These are phyloP conservation scores for Pichia sorboxylosa DNA, from an alignment of 1,139 yeast genomes.

Conservation along the genomic window DNA sequence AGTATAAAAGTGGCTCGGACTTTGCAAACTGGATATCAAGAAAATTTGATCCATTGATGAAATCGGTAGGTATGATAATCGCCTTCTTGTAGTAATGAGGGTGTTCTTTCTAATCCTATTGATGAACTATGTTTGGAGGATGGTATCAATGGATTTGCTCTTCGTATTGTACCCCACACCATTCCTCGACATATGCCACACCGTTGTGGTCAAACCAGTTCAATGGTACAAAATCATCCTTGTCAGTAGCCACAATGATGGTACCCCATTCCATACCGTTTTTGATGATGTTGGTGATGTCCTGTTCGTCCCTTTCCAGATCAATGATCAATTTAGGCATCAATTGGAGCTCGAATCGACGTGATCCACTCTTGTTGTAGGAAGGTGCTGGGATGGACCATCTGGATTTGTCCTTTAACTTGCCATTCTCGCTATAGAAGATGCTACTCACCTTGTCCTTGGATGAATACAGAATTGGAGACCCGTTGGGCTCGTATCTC, in stretches of 20 bases:
- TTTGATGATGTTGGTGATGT: slow-evolving; percentile 20
- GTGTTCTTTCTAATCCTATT: no score
- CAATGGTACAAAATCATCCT: slow-evolving; percentile 52
- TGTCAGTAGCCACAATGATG: slow-evolving; percentile 71
- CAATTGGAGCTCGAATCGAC: slow-evolving; percentile 75
- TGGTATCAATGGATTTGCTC: slow-evolving; percentile 35
- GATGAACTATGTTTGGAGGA: no score
- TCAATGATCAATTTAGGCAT: slow-evolving; percentile 91
- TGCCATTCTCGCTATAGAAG: slow-evolving; percentile 23
- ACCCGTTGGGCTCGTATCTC: slow-evolving; percentile 67
- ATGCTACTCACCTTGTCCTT: slow-evolving; percentile 42
- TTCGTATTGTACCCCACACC: slow-evolving; percentile 97
- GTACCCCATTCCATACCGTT: slow-evolving; percentile 99
- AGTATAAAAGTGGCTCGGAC: no score
- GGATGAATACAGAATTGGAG: slow-evolving; percentile 63
- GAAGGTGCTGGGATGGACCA: slow-evolving; percentile 39
- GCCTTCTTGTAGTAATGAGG: no score
- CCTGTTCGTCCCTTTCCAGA: slow-evolving; percentile 41
- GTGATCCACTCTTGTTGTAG: slow-evolving; percentile 47
- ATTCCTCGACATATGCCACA: slow-evolving; percentile 81
- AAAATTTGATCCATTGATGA: no score
- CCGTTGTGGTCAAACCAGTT: slow-evolving; percentile 40
- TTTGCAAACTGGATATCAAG: no score
- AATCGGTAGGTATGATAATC: no score
- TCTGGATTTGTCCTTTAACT: slow-evolving; percentile 19